These are phyloP conservation scores for Puccinellia tenuiflora DNA, from an alignment of 176 grass and related monocot species.

Conservation along the genomic window DNA sequence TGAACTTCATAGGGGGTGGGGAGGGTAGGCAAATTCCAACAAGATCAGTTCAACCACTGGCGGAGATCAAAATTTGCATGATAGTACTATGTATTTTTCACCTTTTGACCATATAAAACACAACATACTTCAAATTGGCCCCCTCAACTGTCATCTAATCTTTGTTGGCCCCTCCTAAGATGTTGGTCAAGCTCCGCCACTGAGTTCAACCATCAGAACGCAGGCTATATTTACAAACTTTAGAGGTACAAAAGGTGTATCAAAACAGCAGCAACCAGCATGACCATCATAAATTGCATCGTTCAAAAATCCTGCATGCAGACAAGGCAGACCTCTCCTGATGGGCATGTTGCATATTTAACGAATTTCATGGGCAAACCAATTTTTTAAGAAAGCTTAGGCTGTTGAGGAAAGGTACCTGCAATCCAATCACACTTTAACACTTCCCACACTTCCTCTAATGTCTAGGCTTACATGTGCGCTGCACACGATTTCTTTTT, in stretches of 20 bases:
- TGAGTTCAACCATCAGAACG: slow-evolving; percentile 8
- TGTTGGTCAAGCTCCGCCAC: too few relatives aligned
- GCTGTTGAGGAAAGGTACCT: not conserved
- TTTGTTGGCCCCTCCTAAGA: too few relatives aligned
- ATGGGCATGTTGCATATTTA: not conserved
- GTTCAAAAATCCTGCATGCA: not conserved
- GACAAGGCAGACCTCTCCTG: not conserved
- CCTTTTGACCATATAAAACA: too few relatives aligned
- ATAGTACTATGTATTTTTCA: too few relatives aligned
- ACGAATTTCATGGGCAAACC: not conserved
- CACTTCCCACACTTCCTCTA: not conserved
- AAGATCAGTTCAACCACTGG: too few relatives aligned
- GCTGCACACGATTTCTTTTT: not conserved
- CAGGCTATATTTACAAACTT: too few relatives aligned
- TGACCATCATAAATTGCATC: not conserved
- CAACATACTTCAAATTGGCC: too few relatives aligned
- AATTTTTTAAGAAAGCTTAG: not conserved
- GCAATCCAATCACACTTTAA: not conserved
- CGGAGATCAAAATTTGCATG: too few relatives aligned
- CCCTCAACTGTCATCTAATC: too few relatives aligned
- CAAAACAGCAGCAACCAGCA: not conserved
- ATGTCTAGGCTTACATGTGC: not conserved
- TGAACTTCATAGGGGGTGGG: not conserved
- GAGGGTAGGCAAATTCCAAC: not conserved
- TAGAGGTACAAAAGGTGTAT: too few relatives aligned